Percentiles rank a stretch among this genome's conserved stretches.
Evolutionary conservation across 179 eudicot genomes (phyloP).

Genomic region (Beta lomatogona): DNA sequence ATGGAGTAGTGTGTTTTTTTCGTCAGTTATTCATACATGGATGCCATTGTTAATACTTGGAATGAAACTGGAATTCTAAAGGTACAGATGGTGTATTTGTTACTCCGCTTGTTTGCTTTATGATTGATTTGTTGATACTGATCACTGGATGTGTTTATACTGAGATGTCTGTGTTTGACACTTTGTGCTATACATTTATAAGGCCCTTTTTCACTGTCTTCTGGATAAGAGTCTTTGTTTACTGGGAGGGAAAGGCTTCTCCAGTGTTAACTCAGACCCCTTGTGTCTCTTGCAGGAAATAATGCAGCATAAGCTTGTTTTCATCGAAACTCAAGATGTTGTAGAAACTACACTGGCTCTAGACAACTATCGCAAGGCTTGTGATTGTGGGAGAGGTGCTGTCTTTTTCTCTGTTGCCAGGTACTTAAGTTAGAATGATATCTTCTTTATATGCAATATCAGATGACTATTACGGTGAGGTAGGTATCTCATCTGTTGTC

Average conservation of each 20-base stretch:
- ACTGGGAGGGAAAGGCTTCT: slow-evolving; percentile 13
- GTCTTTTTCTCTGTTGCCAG: slow-evolving; percentile 98
- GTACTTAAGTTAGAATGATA: slow-evolving; percentile 35
- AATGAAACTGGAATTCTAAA: slow-evolving; percentile 89
- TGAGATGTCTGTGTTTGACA: neutral
- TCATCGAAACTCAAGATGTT: slow-evolving; percentile 99
- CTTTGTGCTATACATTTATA: neutral
- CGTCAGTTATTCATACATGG: slow-evolving; percentile 99
- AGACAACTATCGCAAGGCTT: slow-evolving; percentile 94
- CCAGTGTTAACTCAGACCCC: neutral
- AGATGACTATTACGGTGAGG: neutral
- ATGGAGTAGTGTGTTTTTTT: slow-evolving; percentile 98
- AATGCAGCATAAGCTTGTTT: slow-evolving; percentile 98
- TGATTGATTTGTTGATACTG: neutral
- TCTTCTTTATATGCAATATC: neutral
- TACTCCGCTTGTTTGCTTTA: neutral
- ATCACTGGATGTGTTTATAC: neutral
- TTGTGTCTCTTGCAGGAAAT: slow-evolving; percentile 59
- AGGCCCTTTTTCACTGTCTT: neutral
- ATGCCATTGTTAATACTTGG: slow-evolving; percentile 97
- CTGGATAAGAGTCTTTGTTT: neutral
- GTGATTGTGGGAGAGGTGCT: slow-evolving; percentile 99
- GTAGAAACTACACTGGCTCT: slow-evolving; percentile 98
- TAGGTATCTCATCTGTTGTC: neutral
- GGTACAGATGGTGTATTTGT: slow-evolving; percentile 40